A percentile compares a stretch with the other conserved stretches of the same genome.
These are phyloP conservation scores for Bryum argenteum DNA, from an alignment of 225 moss, liverwort and hornwort genomes.

Conservation along the genomic window DNA sequence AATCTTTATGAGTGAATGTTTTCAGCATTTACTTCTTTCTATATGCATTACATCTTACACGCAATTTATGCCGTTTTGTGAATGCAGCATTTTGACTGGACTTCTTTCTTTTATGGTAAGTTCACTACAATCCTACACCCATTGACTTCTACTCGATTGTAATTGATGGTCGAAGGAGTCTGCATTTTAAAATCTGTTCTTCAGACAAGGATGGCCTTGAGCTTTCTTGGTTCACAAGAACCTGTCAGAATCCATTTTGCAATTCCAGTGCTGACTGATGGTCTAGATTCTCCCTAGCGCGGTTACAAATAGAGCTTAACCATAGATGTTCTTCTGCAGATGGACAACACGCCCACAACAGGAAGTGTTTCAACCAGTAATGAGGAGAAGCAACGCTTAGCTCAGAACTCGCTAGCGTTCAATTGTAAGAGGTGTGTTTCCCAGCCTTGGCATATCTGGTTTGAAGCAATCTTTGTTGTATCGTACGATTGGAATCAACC, in stretches of 20 bases:
- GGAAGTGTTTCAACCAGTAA: slow-evolving; percentile 92
- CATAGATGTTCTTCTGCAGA: slow-evolving; percentile 52
- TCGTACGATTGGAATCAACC: neutral
- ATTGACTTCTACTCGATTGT: neutral
- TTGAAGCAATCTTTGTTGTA: neutral
- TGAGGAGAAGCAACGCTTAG: slow-evolving; percentile 91
- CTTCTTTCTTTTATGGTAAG: slow-evolving; percentile 97
- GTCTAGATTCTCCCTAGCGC: slow-evolving; percentile 12
- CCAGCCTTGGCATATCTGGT: neutral
- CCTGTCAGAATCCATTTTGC: slow-evolving; percentile 7
- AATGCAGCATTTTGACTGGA: slow-evolving; percentile 92
- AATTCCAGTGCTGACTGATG: neutral
- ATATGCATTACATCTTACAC: slow-evolving; percentile 4
- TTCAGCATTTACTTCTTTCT: neutral
- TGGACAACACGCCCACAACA: slow-evolving; percentile 96
- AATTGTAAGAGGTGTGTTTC: slow-evolving; percentile 78
- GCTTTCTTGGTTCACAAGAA: neutral
- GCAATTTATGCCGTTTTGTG: slow-evolving; percentile 21
- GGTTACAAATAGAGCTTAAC: neutral
- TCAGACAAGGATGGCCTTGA: neutral
- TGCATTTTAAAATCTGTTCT: neutral
- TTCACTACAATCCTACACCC: neutral
- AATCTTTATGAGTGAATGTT: neutral
- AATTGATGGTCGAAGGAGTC: neutral
- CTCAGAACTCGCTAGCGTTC: slow-evolving; percentile 78